These are phyloP conservation scores for Ganoderma meredithae DNA, from an alignment of 1,284 basidiomycete genomes.

Conservation along the genomic window DNA sequence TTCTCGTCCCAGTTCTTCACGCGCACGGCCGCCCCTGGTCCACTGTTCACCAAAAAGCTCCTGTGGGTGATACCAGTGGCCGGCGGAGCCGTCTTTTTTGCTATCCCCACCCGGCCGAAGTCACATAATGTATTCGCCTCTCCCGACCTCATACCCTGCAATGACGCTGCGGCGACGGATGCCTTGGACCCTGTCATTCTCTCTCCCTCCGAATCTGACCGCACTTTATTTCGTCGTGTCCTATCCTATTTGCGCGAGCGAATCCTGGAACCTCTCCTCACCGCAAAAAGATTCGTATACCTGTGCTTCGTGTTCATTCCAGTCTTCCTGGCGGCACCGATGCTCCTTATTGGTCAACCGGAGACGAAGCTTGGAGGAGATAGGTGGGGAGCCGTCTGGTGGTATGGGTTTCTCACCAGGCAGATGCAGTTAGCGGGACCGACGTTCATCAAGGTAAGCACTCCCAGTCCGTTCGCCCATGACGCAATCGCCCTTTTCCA, in stretches of 20 bases:
- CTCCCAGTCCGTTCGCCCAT: neutral
- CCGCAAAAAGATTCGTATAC: conserved; percentile 84
- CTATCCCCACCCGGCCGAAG: conserved; percentile 51
- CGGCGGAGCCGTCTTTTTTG: conserved; percentile 59
- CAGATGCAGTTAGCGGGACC: conserved; percentile 97
- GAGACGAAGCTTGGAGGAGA: conserved; percentile 67
- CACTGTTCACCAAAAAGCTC: conserved; percentile 40
- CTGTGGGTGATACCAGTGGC: conserved; percentile 65
- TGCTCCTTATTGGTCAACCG: conserved; percentile 82
- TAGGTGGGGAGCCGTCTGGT: conserved; percentile 91
- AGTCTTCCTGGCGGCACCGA: conserved; percentile 85
- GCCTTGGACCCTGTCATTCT: conserved; percentile 48
- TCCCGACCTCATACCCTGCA: conserved; percentile 69
- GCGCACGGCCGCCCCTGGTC: conserved; percentile 31
- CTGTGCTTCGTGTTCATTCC: conserved; percentile 89
- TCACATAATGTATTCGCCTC: conserved; percentile 57
- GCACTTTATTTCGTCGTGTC: conserved; percentile 54
- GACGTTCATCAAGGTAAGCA: conserved; percentile 92
- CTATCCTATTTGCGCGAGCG: conserved; percentile 54
- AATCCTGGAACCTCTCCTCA: conserved; percentile 89
- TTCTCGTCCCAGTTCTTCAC: conserved; percentile 39
- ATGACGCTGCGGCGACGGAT: conserved; percentile 36
- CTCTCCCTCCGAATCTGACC: conserved; percentile 68
- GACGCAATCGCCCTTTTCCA: conserved; percentile 7
- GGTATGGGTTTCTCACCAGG: conserved; percentile 89